A percentile compares a stretch with the other conserved stretches of the same genome.
Evolutionary conservation across 83 land plant genomes (phyloP).

Genomic region (Larix sibirica): DNA sequence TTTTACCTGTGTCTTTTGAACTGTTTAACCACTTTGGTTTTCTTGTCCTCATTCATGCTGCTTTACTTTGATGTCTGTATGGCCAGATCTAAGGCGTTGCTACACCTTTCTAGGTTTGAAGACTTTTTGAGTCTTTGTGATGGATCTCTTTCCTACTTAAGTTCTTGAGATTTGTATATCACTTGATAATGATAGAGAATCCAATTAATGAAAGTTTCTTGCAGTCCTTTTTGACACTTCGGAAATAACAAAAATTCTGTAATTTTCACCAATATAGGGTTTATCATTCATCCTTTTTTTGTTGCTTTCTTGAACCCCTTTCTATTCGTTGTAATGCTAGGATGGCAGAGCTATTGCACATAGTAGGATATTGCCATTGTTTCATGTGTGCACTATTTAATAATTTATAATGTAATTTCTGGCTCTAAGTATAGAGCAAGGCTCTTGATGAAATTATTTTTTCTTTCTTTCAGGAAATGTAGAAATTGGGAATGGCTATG

Average conservation of each 20-base stretch:
- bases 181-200: background rate
- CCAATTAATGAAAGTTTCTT: background rate
- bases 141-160: no score
- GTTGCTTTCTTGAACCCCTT: background rate
- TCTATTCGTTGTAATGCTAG: background rate
- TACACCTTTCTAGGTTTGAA: background rate
- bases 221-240: background rate
- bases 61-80: no score
- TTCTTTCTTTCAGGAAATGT: constrained; percentile 59
- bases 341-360: background rate
- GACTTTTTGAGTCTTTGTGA: background rate
- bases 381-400: background rate
- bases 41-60: no score
- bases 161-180: background rate
- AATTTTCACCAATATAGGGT: background rate
- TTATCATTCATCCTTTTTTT: background rate
- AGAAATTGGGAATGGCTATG: constrained; percentile 99
- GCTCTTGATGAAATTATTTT: constrained; percentile 4
- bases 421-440: background rate
- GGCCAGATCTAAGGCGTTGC: no score
- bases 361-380: background rate
- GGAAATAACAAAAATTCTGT: background rate
- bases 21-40: no score
- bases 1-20: no score
- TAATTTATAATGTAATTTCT: background rate